Conservation (phyloP, 2,329 filamentous ascomycete genomes). For the Diaporthe longicolla region DNA sequence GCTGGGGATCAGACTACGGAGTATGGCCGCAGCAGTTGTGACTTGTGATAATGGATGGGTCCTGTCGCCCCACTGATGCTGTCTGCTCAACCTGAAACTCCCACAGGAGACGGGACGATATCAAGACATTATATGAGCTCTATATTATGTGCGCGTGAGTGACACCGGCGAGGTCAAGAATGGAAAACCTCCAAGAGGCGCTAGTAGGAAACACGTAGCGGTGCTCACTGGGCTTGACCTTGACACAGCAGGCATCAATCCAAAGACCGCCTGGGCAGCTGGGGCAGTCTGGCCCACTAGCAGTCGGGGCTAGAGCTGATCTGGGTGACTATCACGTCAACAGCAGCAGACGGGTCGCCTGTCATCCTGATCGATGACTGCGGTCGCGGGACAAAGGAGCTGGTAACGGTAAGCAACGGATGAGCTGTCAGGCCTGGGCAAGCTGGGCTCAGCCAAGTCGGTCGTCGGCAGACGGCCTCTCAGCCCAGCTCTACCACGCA, state of each 20-base stretch:
- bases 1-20: constrained; percentile 30
- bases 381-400: constrained; percentile 1
- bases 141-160: background rate
- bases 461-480: constrained; percentile 10
- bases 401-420: background rate
- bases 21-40: constrained; percentile 10
- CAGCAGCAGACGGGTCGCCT: constrained; percentile 1
- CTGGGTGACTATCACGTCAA: constrained; percentile 22
- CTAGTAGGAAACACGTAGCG: constrained; percentile 15
- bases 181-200: constrained; percentile 13
- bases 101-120: constrained; percentile 23
- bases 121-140: background rate
- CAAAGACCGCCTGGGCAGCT: background rate
- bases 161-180: constrained; percentile 1
- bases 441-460: constrained; percentile 12
- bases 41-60: constrained; percentile 20
- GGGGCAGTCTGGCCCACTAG: background rate
- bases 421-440: constrained; percentile 1
- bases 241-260: constrained; percentile 1
- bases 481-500: background rate
- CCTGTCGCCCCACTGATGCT: constrained; percentile 10
- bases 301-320: constrained; percentile 4
- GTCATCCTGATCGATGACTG: constrained; percentile 15
- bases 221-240: constrained; percentile 15
- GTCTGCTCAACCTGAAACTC: constrained; percentile 31